A percentile compares a stretch with the other conserved stretches of the same genome.
These are phyloP conservation scores for Myriosclerotinia scirpicola DNA, from an alignment of 2,329 filamentous ascomycete genomes.

Conservation along the genomic window DNA sequence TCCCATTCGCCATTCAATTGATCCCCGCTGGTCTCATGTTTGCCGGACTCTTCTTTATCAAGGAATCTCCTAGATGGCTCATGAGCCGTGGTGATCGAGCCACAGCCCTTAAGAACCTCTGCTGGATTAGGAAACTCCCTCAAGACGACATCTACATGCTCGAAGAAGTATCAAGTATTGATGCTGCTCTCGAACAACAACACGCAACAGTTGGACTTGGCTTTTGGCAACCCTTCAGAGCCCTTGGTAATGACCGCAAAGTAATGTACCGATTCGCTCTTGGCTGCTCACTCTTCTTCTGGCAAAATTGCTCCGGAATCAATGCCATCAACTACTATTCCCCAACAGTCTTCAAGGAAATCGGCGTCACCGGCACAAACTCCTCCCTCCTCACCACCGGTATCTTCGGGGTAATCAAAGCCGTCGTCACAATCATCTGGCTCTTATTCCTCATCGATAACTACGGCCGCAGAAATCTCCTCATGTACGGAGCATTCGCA, in stretches of 20 bases:
- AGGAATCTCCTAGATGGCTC: conserved; percentile 62
- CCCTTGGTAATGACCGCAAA: conserved; percentile 41
- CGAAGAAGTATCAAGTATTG: conserved; percentile 71
- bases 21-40: conserved; percentile 40
- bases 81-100: conserved; percentile 25
- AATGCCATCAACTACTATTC: conserved; percentile 38
- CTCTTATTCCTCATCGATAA: conserved; percentile 60
- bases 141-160: conserved; percentile 63
- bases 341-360: conserved; percentile 32
- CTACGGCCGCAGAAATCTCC: conserved; percentile 53
- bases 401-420: conserved; percentile 35
- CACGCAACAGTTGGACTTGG: conserved; percentile 62
- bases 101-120: conserved; percentile 44
- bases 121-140: conserved; percentile 63
- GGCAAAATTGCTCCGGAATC: conserved; percentile 36
- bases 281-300: conserved; percentile 58
- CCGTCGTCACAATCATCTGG: conserved; percentile 41
- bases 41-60: conserved; percentile 55
- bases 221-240: conserved; percentile 70
- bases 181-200: conserved; percentile 67
- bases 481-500: conserved; percentile 33
- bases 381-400: conserved; percentile 32
- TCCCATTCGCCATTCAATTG: conserved; percentile 42
- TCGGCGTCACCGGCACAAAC: conserved; percentile 34
- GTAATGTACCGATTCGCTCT: conserved; percentile 61